These are phyloP conservation scores for Aspergillus jensenii DNA, from an alignment of 2,329 filamentous ascomycete genomes.

Conservation along the genomic window DNA sequence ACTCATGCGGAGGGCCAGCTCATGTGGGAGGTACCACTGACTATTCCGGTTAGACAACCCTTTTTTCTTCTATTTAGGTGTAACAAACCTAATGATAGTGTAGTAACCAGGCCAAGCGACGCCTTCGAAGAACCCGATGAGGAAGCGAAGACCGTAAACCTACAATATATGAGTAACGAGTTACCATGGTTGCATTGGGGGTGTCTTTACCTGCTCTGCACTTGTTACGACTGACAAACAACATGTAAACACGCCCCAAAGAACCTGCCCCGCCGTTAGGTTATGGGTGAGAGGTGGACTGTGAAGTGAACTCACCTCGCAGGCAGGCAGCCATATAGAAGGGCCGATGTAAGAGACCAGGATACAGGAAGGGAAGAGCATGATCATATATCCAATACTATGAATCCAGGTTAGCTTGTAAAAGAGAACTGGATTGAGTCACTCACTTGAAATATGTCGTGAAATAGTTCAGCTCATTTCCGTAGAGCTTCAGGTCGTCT, in stretches of 20 bases:
- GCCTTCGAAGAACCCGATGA: not conserved
- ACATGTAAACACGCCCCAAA: not conserved
- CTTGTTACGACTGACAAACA: not conserved
- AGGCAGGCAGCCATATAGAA: not conserved
- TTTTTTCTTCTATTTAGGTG: not conserved
- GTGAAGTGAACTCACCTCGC: not conserved
- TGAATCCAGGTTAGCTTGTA: not conserved
- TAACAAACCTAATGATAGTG: not conserved
- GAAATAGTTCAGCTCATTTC: constrained; percentile 10
- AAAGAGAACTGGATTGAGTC: not conserved
- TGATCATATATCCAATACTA: not conserved
- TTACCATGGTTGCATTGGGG: not conserved
- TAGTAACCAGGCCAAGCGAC: not conserved
- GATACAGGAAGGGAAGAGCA: not conserved
- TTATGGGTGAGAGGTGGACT: not conserved
- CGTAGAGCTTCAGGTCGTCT: constrained; percentile 2
- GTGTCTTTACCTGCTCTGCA: not conserved
- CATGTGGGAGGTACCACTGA: not conserved
- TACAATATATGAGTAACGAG: not conserved
- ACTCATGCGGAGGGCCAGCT: constrained; percentile 3
- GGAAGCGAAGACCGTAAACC: not conserved
- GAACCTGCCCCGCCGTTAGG: not conserved
- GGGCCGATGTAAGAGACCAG: not conserved
- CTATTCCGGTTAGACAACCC: not conserved
- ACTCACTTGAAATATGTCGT: constrained; percentile 8